Evolutionary conservation across 2,329 filamentous ascomycete species (phyloP), one percentile per base, ranked within the genome.

Genomic region (Fusarium torulosum): DNA sequence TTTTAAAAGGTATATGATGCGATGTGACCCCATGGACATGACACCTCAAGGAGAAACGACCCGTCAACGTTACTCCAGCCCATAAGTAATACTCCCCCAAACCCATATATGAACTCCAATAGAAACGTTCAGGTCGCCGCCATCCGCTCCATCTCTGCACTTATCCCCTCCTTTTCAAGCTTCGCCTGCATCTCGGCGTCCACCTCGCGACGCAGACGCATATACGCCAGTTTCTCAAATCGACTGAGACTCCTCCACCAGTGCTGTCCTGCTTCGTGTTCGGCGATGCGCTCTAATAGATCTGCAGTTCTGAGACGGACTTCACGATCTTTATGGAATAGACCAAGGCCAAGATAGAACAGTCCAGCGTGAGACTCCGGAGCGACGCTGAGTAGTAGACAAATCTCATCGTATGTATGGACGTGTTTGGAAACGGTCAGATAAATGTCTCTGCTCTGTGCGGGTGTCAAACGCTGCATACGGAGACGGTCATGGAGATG

Each of bases 401-500:
- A 94, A 64, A 97, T 93, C 72, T 95, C 93, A 71, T 92, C 91
- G 75, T 96, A 96, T 23, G 90, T 88, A 71, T 91, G 89, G 41
- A 94, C 90, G 66, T 90, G 88, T 73, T 89, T 88, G 15, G 90
- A 83, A 20, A 99, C 86, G 1, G 93, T 90, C 20, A 96, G 81
- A 75, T 97, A 99, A 41, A 99, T 91, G 50, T 94, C 91, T 17
- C 89, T 91, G 54, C 91, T 91, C 66, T 95, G 91, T 6, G 88
- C 82, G 4, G 92, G 88, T 3, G 87, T 89, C 1, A 98, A 85
- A 56, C 93, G 92, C 64, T 97, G 87, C 61, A 91, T 91, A 21
- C 94, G 90, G 7, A 99, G 85, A 10, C 94, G 92, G 79, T 98
- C 95, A 77, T 97, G 93, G 77, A 97, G 90, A 78, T 98, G 94